Percentiles rank a stretch among this genome's conserved stretches.
Conservation (phyloP, 495 filamentous ascomycete genomes). For the Trichoderma parareesei region DNA sequence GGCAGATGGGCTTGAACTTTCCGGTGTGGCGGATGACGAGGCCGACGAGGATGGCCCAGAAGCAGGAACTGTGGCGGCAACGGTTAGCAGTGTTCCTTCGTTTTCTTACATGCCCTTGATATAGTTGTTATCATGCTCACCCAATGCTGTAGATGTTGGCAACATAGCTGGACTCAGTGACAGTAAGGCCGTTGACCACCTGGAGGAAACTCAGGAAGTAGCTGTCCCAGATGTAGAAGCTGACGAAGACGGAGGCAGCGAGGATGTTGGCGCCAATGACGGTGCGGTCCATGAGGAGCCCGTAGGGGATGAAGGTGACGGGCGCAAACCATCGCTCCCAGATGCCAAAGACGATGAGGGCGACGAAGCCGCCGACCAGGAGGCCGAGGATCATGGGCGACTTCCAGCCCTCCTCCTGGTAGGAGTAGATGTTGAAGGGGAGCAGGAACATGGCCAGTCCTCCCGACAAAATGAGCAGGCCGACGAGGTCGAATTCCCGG, state of each 20-base stretch:
- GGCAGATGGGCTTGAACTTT: conserved; percentile 53
- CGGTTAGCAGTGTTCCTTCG: too few relatives aligned
- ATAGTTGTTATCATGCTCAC: neutral
- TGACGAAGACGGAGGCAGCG: conserved; percentile 48
- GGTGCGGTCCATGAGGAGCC: conserved; percentile 55
- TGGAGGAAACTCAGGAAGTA: conserved; percentile 63
- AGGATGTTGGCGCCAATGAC: conserved; percentile 55
- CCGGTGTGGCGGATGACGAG: conserved; percentile 46
- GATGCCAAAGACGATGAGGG: conserved; percentile 49
- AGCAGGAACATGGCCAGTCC: conserved; percentile 57
- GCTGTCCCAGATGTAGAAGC: conserved; percentile 59
- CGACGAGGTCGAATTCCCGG: conserved; percentile 53
- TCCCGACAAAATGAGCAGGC: conserved; percentile 47
- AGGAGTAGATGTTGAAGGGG: conserved; percentile 48
- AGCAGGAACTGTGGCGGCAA: conserved; percentile 35
- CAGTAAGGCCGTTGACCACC: conserved; percentile 56
- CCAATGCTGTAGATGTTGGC: conserved; percentile 61
- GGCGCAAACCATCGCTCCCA: conserved; percentile 52
- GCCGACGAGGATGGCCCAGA: conserved; percentile 51
- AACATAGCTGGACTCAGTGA: conserved; percentile 55
- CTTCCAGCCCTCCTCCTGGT: conserved; percentile 37
- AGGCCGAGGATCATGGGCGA: conserved; percentile 48
- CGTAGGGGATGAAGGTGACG: conserved; percentile 50
- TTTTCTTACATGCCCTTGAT: too few relatives aligned
- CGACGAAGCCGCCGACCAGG: conserved; percentile 47